Conservation (phyloP, 1,284 basidiomycete genomes). For the Prillingera fragicola region DNA sequence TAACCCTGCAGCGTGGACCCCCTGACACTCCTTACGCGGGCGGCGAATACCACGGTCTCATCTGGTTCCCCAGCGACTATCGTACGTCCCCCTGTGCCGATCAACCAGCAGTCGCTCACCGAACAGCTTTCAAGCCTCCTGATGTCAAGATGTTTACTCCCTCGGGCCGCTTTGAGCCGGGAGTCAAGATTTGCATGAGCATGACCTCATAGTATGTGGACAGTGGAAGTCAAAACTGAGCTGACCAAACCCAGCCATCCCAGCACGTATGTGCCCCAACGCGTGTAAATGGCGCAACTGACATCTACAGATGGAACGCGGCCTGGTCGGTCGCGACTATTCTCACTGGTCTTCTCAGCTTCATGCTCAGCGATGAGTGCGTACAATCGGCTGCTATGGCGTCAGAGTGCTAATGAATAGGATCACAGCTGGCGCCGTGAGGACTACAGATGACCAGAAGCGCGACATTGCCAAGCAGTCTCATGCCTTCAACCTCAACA, state of each 20-base stretch:
- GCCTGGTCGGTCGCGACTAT: slow-evolving; percentile 53
- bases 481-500: slow-evolving; percentile 75
- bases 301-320: slow-evolving; percentile 42
- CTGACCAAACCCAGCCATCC: slow-evolving; percentile 38
- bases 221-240: not conserved
- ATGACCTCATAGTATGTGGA: slow-evolving; percentile 76
- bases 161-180: slow-evolving; percentile 84
- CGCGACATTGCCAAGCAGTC: slow-evolving; percentile 68
- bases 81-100: slow-evolving; percentile 51
- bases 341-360: slow-evolving; percentile 87
- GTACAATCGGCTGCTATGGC: slow-evolving; percentile 4
- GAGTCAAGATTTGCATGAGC: slow-evolving; percentile 92
- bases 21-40: slow-evolving; percentile 87
- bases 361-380: slow-evolving; percentile 87
- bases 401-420: too few species aligned
- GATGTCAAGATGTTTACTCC: slow-evolving; percentile 98
- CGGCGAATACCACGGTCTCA: slow-evolving; percentile 77
- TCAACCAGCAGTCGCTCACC: too few species aligned
- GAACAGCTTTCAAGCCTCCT: slow-evolving; percentile 76
- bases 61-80: slow-evolving; percentile 82
- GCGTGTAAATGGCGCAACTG: slow-evolving; percentile 3
- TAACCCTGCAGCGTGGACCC: slow-evolving; percentile 66
- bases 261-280: slow-evolving; percentile 34
- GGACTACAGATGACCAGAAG: slow-evolving; percentile 73
- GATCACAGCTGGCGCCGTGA: slow-evolving; percentile 89